Conservation (phyloP, 2,329 filamentous ascomycete genomes). For the Chlorencoelia australis region DNA sequence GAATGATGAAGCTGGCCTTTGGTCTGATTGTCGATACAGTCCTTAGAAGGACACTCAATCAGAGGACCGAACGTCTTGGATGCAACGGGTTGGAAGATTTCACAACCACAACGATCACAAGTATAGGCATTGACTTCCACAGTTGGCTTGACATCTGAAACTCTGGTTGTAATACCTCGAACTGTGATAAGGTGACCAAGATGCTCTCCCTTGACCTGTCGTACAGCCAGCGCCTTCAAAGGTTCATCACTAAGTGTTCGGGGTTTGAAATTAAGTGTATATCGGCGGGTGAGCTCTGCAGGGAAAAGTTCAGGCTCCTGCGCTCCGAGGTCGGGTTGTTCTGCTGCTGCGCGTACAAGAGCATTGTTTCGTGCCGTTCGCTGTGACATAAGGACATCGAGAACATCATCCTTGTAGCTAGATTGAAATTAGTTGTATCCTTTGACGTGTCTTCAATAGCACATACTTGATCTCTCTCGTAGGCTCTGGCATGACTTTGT, state of each 20-base stretch:
- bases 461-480: slow-evolving; percentile 65
- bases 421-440: neutral
- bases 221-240: slow-evolving; percentile 68
- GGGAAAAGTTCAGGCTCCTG: slow-evolving; percentile 73
- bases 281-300: slow-evolving; percentile 81
- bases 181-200: slow-evolving; percentile 89
- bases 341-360: slow-evolving; percentile 56
- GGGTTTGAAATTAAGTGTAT: slow-evolving; percentile 94
- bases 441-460: neutral
- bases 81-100: slow-evolving; percentile 93
- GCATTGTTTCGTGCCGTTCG: slow-evolving; percentile 78
- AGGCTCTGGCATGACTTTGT: slow-evolving; percentile 73
- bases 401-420: slow-evolving; percentile 92
- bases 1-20: slow-evolving; percentile 92
- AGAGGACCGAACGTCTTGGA: slow-evolving; percentile 87
- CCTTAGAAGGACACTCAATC: slow-evolving; percentile 76
- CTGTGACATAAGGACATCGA: slow-evolving; percentile 93
- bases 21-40: slow-evolving; percentile 81
- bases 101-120: slow-evolving; percentile 90
- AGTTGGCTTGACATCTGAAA: slow-evolving; percentile 94
- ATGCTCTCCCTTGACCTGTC: slow-evolving; percentile 86
- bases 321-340: slow-evolving; percentile 48
- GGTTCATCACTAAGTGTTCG: slow-evolving; percentile 60
- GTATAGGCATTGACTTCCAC: slow-evolving; percentile 98
- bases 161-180: slow-evolving; percentile 85